These are phyloP conservation scores for Dioscorea zingiberensis DNA, from an alignment of 106 monocot species.

Conservation along the genomic window DNA sequence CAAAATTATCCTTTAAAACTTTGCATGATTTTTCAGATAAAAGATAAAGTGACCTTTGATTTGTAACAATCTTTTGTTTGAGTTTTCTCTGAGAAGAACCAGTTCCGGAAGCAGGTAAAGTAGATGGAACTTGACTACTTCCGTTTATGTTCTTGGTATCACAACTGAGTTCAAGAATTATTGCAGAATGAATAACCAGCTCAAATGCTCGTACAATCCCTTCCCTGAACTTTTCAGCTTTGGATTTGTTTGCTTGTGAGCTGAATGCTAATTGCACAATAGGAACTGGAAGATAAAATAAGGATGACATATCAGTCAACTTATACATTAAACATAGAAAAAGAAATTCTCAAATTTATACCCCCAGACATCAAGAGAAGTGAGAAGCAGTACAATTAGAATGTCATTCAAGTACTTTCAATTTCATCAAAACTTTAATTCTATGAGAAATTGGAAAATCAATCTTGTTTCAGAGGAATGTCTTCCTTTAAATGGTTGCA, in stretches of 20 bases:
- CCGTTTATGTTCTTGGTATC: slow-evolving; percentile 22
- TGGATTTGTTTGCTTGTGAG: slow-evolving; percentile 54
- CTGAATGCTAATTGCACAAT: slow-evolving; percentile 65
- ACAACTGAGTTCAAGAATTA: slow-evolving; percentile 80
- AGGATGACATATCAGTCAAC: too few relatives aligned
- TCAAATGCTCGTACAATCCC: slow-evolving; percentile 83
- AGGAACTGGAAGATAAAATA: slow-evolving; percentile 40
- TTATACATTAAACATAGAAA: too few relatives aligned
- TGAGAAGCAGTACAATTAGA: slow-evolving; percentile 1
- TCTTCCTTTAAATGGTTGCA: too few relatives aligned
- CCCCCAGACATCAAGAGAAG: too few relatives aligned
- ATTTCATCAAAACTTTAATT: neutral
- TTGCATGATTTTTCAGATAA: slow-evolving; percentile 22
- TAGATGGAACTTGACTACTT: slow-evolving; percentile 12
- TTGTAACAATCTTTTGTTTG: slow-evolving; percentile 17
- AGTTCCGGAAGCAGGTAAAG: slow-evolving; percentile 14
- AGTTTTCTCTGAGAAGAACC: slow-evolving; percentile 30
- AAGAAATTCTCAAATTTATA: too few relatives aligned
- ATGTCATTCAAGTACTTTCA: too few relatives aligned
- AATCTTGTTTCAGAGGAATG: neutral
- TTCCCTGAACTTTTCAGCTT: slow-evolving; percentile 84
- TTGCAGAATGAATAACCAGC: slow-evolving; percentile 49
- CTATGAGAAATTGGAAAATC: neutral
- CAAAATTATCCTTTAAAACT: too few relatives aligned
- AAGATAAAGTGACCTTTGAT: slow-evolving; percentile 12